These are phyloP conservation scores for Mycena indigotica DNA, from an alignment of 768 basidiomycete species.

Conservation along the genomic window DNA sequence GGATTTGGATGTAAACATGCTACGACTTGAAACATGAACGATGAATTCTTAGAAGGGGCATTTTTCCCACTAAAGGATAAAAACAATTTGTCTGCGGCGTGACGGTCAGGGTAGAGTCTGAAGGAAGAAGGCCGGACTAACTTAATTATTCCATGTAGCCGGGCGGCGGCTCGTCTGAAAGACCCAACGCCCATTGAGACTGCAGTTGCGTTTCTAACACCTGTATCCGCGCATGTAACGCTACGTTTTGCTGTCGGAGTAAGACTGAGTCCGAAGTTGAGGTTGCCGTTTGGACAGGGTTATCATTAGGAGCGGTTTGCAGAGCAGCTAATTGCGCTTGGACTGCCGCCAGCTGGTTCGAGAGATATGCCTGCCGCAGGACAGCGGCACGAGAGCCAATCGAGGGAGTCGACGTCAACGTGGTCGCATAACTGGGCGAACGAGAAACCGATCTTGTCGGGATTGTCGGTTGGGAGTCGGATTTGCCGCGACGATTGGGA, in stretches of 20 bases:
- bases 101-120: too few relatives aligned
- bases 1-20: too few relatives aligned
- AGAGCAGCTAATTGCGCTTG: slow-evolving; percentile 8
- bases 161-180: slow-evolving; percentile 2
- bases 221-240: slow-evolving; percentile 1
- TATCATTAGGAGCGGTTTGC: background rate
- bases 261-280: background rate
- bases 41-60: too few relatives aligned
- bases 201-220: slow-evolving; percentile 2
- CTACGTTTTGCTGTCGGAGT: background rate
- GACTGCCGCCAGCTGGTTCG: slow-evolving; percentile 8
- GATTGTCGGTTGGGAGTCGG: background rate
- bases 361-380: slow-evolving; percentile 10
- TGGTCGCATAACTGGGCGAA: background rate
- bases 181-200: slow-evolving; percentile 1
- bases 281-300: background rate
- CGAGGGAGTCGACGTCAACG: background rate
- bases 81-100: too few relatives aligned
- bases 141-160: background rate
- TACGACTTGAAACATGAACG: too few relatives aligned
- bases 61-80: too few relatives aligned
- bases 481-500: too few relatives aligned
- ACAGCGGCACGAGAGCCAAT: slow-evolving; percentile 8
- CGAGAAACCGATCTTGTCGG: background rate
- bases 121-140: too few relatives aligned